A percentile compares a stretch with the other conserved stretches of the same genome.
These are phyloP conservation scores for Pinus taeda DNA, from an alignment of 75 land plant genomes.

Conservation along the genomic window DNA sequence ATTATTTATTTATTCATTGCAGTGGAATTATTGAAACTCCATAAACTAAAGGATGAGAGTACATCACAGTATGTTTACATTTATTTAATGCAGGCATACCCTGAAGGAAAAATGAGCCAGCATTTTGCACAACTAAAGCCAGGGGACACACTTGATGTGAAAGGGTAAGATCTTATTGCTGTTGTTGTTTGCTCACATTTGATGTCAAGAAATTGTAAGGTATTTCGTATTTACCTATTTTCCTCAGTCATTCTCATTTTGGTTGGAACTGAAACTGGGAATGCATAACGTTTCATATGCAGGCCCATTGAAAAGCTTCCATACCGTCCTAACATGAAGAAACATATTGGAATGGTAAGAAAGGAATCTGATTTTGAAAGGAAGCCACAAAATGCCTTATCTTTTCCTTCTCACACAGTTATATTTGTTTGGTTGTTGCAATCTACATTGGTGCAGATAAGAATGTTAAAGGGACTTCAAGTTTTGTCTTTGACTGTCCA, in stretches of 20 bases:
- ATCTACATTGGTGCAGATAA: constrained; percentile 4
- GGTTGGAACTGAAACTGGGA: neutral
- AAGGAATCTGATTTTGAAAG: neutral
- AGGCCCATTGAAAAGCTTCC: constrained; percentile 91
- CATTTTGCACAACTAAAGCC: constrained; percentile 84
- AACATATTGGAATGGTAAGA: constrained; percentile 94
- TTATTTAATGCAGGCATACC: constrained; percentile 61
- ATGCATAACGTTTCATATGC: constrained; percentile 12
- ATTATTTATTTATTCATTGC: neutral
- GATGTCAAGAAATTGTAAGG: neutral
- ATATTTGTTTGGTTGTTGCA: neutral
- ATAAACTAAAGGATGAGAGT: neutral
- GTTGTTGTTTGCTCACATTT: neutral
- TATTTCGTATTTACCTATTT: neutral
- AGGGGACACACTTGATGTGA: constrained; percentile 89
- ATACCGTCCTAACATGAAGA: constrained; percentile 93
- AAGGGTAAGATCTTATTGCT: constrained; percentile 61
- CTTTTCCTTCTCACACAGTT: neutral
- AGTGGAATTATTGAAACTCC: neutral
- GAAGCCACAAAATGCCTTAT: neutral
- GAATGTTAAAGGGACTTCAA: neutral
- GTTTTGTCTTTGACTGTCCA: neutral
- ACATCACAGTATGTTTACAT: neutral
- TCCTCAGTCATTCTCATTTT: neutral
- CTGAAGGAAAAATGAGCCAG: constrained; percentile 96